These are phyloP conservation scores for Scutellaria minor DNA, from an alignment of 257 asterid species.

Conservation along the genomic window DNA sequence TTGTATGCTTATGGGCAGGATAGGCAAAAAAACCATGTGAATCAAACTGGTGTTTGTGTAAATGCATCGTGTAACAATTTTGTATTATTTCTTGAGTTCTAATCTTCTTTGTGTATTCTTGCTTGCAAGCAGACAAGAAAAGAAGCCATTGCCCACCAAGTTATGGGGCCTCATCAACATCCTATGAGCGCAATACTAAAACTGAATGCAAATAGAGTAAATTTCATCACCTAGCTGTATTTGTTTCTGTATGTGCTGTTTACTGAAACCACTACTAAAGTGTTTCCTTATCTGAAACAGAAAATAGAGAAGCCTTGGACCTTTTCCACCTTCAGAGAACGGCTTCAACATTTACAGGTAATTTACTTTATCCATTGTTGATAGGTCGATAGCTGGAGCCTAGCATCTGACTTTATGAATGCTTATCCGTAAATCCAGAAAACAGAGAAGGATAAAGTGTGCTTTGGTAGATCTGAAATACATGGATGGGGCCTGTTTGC, in stretches of 20 bases:
- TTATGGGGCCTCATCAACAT: slow-evolving; percentile 83
- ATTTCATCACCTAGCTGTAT: slow-evolving; percentile 25
- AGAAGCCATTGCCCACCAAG: slow-evolving; percentile 74
- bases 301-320: slow-evolving; percentile 64
- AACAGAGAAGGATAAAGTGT: slow-evolving; percentile 88
- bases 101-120: slow-evolving; percentile 30
- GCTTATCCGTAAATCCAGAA: slow-evolving; percentile 55
- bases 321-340: slow-evolving; percentile 84
- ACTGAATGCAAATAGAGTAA: slow-evolving; percentile 68
- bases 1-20: not conserved
- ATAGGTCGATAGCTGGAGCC: slow-evolving; percentile 30
- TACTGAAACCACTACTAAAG: slow-evolving; percentile 28
- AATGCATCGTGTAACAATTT: not conserved
- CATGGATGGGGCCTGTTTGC: slow-evolving; percentile 99
- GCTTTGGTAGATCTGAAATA: slow-evolving; percentile 97
- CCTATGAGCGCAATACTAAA: slow-evolving; percentile 55
- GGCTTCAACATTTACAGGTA: slow-evolving; percentile 95
- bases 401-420: slow-evolving; percentile 31
- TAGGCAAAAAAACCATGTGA: not conserved
- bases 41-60: not conserved
- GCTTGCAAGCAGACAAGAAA: slow-evolving; percentile 56
- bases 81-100: slow-evolving; percentile 23
- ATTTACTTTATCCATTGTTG: slow-evolving; percentile 24
- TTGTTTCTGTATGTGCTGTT: slow-evolving; percentile 10
- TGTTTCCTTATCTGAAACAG: slow-evolving; percentile 49